A percentile compares a stretch with the other conserved stretches of the same genome.
Conservation (phyloP, 176 grass and related monocot species). For the Paspalum notatum region DNA sequence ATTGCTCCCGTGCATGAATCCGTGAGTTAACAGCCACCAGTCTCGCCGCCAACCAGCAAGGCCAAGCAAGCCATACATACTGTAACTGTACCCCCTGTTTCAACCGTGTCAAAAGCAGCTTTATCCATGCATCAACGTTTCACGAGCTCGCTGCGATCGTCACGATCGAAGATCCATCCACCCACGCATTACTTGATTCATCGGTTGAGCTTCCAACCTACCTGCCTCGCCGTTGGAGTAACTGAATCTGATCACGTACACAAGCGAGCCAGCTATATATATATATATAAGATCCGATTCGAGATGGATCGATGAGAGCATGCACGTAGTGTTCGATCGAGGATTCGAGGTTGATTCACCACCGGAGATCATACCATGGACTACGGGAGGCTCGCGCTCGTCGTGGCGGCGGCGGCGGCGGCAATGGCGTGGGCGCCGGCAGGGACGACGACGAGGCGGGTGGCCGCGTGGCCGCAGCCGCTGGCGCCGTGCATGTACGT, state of each 20-base stretch:
- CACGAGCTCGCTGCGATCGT: constrained; percentile 41
- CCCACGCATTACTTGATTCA: background rate
- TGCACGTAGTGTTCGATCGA: background rate
- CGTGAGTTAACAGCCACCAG: constrained; percentile 28
- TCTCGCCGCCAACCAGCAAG: background rate
- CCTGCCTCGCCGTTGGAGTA: background rate
- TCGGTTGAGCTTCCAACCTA: background rate
- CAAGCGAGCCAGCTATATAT: background rate
- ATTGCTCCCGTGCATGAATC: background rate
- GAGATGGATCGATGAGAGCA: background rate
- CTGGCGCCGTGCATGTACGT: constrained; percentile 81
- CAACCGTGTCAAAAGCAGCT: background rate
- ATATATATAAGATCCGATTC: too few relatives aligned
- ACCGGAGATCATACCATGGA: background rate
- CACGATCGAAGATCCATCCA: background rate
- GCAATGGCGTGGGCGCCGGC: background rate
- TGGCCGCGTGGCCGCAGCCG: background rate
- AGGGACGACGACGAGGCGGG: too few relatives aligned
- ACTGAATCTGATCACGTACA: background rate
- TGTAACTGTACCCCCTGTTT: background rate
- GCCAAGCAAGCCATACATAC: background rate
- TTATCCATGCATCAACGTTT: background rate
- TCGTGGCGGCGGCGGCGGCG: background rate
- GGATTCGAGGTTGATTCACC: background rate
- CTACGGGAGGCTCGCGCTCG: background rate